Evolutionary conservation across 257 asterid species (phyloP).

Genomic region (Fraxinus anomala): DNA sequence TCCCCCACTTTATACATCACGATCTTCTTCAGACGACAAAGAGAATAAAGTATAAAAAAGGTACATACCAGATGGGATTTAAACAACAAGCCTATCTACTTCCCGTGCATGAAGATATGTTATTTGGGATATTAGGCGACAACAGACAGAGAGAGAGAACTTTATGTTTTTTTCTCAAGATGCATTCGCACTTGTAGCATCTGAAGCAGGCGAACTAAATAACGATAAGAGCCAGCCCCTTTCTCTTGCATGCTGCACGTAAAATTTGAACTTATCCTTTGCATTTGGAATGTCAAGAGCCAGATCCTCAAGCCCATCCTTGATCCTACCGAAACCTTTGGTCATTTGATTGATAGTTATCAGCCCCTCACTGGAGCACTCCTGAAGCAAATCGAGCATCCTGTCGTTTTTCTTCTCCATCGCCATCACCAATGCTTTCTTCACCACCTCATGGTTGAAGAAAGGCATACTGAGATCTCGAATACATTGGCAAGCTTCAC

Average conservation of each 20-base stretch:
- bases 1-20: background rate
- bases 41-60: background rate
- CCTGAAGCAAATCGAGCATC: slow-evolving; percentile 76
- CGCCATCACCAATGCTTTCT: slow-evolving; percentile 96
- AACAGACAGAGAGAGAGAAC: slow-evolving; percentile 26
- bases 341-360: slow-evolving; percentile 94
- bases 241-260: slow-evolving; percentile 56
- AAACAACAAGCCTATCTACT: slow-evolving; percentile 2
- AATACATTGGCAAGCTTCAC: slow-evolving; percentile 95
- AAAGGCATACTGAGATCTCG: slow-evolving; percentile 92
- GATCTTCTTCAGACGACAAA: background rate
- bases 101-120: slow-evolving; percentile 15
- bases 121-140: slow-evolving; percentile 13
- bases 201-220: slow-evolving; percentile 32
- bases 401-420: slow-evolving; percentile 98
- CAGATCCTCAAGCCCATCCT: slow-evolving; percentile 87
- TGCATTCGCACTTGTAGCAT: slow-evolving; percentile 26
- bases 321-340: slow-evolving; percentile 82
- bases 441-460: slow-evolving; percentile 96
- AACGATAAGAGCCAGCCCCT: slow-evolving; percentile 67
- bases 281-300: slow-evolving; percentile 98
- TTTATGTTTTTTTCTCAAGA: slow-evolving; percentile 31
- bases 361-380: slow-evolving; percentile 81
- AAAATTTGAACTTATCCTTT: slow-evolving; percentile 65
- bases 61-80: background rate